Evolutionary conservation across 768 basidiomycete species (phyloP).

Genomic region (Pleurotus sapidus): DNA sequence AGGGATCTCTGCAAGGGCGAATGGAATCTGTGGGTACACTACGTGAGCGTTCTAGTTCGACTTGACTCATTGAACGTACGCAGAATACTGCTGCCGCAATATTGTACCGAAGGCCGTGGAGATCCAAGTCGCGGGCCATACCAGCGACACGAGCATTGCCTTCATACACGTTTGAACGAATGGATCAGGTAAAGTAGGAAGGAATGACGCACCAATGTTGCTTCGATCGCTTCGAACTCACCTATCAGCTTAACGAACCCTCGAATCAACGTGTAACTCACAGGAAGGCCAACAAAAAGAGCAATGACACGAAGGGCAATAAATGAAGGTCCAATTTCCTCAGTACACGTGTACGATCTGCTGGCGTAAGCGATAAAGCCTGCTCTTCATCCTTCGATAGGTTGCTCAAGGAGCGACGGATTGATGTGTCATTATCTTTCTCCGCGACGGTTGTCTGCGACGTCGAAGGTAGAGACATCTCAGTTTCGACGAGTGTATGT

Average conservation of each 20-base stretch:
- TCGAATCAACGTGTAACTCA: conserved; percentile 3
- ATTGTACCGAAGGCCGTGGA: conserved; percentile 22
- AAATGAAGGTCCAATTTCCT: conserved; percentile 22
- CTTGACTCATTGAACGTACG: conserved; percentile 9
- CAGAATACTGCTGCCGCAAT: conserved; percentile 25
- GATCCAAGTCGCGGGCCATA: conserved; percentile 31
- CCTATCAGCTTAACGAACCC: not conserved
- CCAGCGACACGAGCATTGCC: conserved; percentile 40
- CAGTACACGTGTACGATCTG: conserved; percentile 8
- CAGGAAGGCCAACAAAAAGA: conserved; percentile 37
- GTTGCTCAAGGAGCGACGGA: not conserved
- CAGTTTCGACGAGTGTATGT: not conserved
- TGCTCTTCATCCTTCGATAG: not conserved
- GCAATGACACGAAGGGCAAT: conserved; percentile 32
- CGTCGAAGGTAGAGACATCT: not conserved
- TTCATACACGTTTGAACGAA: conserved; percentile 9
- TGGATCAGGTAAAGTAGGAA: not conserved
- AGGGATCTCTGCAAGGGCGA: conserved; percentile 22
- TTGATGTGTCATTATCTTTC: not conserved
- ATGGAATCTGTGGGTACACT: conserved; percentile 18
- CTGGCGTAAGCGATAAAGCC: not conserved
- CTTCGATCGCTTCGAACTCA: not conserved
- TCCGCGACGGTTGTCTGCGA: not conserved
- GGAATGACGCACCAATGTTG: not conserved
- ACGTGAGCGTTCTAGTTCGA: not conserved